These are phyloP conservation scores for Sugiyamaella paludigena DNA, from an alignment of 1,139 yeast genomes.

Conservation along the genomic window DNA sequence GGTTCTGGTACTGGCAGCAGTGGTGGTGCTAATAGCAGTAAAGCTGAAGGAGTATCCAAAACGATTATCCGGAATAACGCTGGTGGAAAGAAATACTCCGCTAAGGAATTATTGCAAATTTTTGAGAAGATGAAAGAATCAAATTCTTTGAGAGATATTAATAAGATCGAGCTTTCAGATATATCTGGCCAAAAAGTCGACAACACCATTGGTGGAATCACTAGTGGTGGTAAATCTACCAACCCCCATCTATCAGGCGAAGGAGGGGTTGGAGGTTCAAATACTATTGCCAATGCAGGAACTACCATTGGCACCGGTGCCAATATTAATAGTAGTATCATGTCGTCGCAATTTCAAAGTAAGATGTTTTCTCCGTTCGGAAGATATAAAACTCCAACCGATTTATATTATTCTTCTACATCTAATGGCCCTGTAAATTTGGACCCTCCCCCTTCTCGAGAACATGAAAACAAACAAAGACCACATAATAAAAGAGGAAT, in stretches of 20 bases:
- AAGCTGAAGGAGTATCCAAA: background rate
- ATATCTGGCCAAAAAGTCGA: background rate
- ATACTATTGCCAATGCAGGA: background rate
- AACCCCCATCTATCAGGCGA: background rate
- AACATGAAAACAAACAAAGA: background rate
- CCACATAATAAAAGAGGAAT: background rate
- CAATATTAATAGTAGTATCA: background rate
- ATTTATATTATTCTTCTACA: conserved; percentile 28
- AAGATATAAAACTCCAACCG: conserved; percentile 32
- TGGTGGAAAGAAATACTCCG: conserved; percentile 42
- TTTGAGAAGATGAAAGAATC: conserved; percentile 48
- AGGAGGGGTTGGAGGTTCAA: background rate
- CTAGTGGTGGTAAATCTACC: conserved; percentile 1
- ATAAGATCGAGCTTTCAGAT: conserved; percentile 1
- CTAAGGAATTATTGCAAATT: conserved; percentile 54
- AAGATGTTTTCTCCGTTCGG: conserved; percentile 18
- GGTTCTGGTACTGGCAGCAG: too few relatives aligned
- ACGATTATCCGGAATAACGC: conserved; percentile 13
- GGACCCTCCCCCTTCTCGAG: conserved; percentile 28
- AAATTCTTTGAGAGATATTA: conserved; percentile 27
- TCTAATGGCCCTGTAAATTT: conserved; percentile 31
- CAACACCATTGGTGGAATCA: background rate
- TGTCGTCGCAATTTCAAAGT: background rate
- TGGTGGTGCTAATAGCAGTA: background rate
- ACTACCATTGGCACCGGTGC: background rate